Evolutionary conservation across 2,329 filamentous ascomycete species (phyloP).

Genomic region (Calonectria hongkongensis): DNA sequence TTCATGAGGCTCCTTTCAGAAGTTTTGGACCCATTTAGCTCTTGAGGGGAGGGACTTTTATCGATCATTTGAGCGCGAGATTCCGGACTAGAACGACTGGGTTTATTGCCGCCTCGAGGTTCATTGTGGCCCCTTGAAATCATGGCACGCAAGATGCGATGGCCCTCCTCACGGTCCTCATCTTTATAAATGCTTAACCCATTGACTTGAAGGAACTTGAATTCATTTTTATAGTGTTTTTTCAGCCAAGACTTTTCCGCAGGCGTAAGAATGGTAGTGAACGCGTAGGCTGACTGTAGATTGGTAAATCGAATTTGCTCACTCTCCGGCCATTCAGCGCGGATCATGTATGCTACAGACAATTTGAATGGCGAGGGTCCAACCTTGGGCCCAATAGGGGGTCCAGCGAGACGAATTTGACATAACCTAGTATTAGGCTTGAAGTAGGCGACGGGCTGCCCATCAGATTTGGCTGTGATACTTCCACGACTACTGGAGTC

Average conservation of each 20-base stretch:
- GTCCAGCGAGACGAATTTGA: slow-evolving; percentile 23
- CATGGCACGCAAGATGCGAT: not conserved
- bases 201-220: slow-evolving; percentile 56
- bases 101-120: not conserved
- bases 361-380: slow-evolving; percentile 22
- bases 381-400: slow-evolving; percentile 27
- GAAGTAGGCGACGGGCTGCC: slow-evolving; percentile 8
- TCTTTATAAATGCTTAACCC: slow-evolving; percentile 60
- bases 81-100: not conserved
- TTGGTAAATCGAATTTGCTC: not conserved
- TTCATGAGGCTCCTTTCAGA: not conserved
- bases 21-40: not conserved
- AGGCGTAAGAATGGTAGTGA: not conserved
- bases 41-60: not conserved
- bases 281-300: too few relatives aligned
- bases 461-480: slow-evolving; percentile 10
- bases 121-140: not conserved
- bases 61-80: not conserved
- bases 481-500: not conserved
- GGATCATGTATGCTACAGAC: not conserved
- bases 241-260: slow-evolving; percentile 59
- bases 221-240: slow-evolving; percentile 57
- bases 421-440: not conserved
- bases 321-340: slow-evolving; percentile 1
- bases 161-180: slow-evolving; percentile 60